Evolutionary conservation across 2,329 filamentous ascomycete species (phyloP), one percentile per base, ranked within the genome.

Genomic region (Paraphaeosphaeria minitans): DNA sequence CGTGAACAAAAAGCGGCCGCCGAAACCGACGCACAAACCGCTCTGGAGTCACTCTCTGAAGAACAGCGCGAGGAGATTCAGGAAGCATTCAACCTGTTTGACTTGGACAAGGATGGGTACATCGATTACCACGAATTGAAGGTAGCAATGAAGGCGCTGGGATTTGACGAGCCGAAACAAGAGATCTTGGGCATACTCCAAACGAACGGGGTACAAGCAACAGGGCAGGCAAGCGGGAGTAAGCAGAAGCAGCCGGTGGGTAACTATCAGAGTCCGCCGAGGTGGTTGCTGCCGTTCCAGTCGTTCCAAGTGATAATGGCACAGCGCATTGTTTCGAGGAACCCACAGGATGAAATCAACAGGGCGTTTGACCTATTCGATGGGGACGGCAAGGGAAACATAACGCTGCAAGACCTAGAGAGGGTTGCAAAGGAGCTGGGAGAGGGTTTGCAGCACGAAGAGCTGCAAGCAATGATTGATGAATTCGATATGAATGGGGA

Each of bases 101-200:
- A 98, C 77, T 90, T 97, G 72, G 94, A 98, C 83, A 94, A 96
- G 77, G 93, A 98, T 80, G 86, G 89, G 48, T 88, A 91, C 78
- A 92, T 99, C 74, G 94, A 98, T 81, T 98, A 97, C 82, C 95
- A 98, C 81, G 95, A 99, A 80, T 91, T 98, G 76, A 94, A 95
- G 78, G 95, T 98, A 80, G 93, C 94, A 60, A 89, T 98, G 70
- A 95, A 96, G 76, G 95, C 95, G 3, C 87, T 99, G 1, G 95
- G 95, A 64, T 98, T 98, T 81, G 92, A 96, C 71, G 83, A 97
- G 51, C 85, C 92, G 59, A 97, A 97, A 77, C 83, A 87, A 62
- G 92, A 96, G 68, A 92, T 97, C 60, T 89, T 94, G 70, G 82
- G 85, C 47, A 87, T 96, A 62, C 85, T 99, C 60, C 90, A 92